Evolutionary conservation across 352 stramenopile species (phyloP).

Genomic region (Globisporangium takayamanum): DNA sequence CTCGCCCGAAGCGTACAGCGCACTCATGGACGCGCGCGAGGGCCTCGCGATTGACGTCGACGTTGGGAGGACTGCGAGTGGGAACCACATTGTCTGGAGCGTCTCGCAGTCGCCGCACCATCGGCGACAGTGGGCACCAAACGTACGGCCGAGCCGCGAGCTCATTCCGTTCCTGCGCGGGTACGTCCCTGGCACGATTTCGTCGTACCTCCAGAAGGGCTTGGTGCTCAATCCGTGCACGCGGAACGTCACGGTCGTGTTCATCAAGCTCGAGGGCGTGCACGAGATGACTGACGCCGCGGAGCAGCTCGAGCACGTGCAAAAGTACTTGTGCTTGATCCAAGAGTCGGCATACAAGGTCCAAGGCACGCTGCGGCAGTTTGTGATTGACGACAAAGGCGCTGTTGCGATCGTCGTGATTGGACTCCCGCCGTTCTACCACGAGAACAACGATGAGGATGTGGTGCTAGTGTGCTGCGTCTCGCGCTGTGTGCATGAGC

Average conservation of each 20-base stretch:
- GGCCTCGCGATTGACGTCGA: slow-evolving; percentile 19
- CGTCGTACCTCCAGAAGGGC: slow-evolving; percentile 57
- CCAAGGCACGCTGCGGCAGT: slow-evolving; percentile 75
- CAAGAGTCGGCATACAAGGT: slow-evolving; percentile 77
- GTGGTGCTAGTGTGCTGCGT: background rate
- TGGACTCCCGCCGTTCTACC: slow-evolving; percentile 70
- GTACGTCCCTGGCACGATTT: slow-evolving; percentile 70
- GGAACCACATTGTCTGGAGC: slow-evolving; percentile 43
- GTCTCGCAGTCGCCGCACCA: slow-evolving; percentile 15
- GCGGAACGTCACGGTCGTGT: slow-evolving; percentile 63
- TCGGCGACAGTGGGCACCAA: slow-evolving; percentile 1
- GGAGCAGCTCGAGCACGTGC: slow-evolving; percentile 47
- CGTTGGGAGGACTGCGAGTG: slow-evolving; percentile 19
- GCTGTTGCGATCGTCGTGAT: slow-evolving; percentile 73
- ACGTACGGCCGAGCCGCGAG: slow-evolving; percentile 21
- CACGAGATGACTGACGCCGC: slow-evolving; percentile 31
- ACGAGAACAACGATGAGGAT: slow-evolving; percentile 73
- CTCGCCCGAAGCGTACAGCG: slow-evolving; percentile 40
- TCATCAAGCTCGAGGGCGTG: slow-evolving; percentile 59
- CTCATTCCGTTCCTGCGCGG: slow-evolving; percentile 53
- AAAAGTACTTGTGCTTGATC: slow-evolving; percentile 55
- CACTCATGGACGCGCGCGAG: slow-evolving; percentile 24
- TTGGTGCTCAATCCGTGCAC: slow-evolving; percentile 58
- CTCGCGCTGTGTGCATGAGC: slow-evolving; percentile 6
- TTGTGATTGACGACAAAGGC: slow-evolving; percentile 86